Evolutionary conservation across 495 filamentous ascomycete genomes (phyloP), one percentile per base, ranked within the genome.

Genomic region (Annulohypoxylon stygium): DNA sequence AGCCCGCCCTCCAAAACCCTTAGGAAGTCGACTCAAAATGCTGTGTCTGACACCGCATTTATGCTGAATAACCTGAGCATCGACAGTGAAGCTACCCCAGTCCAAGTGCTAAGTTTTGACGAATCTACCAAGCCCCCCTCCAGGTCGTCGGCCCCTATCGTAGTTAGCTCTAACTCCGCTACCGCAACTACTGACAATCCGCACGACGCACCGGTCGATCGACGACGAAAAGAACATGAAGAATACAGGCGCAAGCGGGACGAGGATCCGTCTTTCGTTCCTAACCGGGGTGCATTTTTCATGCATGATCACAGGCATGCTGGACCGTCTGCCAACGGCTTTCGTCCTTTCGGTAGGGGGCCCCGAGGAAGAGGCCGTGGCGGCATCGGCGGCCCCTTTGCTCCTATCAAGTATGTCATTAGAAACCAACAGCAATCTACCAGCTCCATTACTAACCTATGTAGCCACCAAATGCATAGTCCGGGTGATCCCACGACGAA

Each of bases 251-350:
- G 93, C 82, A 91, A 92, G 78, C 88, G 93, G 70, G 94, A 95
- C 76, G 90, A 92, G 69, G 93, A 98, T 82, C 96, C 96, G 48
- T 90, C 95, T 34, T 97, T 97, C 80, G 94, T 98, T 37, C 96
- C 96, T 61, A 98, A 97, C 75, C 88, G 97, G 58, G 96, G 96
- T 25, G 91, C 90, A 61, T 99, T 99, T 85, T 99, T 98, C 84
- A 90, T 98, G 85, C 96, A 99, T 80, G 96, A 99, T 78, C 94
- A 97, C 73, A 88, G 95, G 67, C 89, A 93, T 59, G 86, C 88
- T 36, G 92, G 91, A 37, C 86, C 91, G 20, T 90, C 90, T 57
- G 86, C 90, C 26, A 96, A 95, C 77, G 91, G 91, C 43, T 93
- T 93, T 71, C 85, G 91, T 57, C 90, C 90, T 48, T 93, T 90